Evolutionary conservation across 1,139 yeast genomes (phyloP), one percentile per base, ranked within the genome.

Genomic region (Martiniozyma asiatica): DNA sequence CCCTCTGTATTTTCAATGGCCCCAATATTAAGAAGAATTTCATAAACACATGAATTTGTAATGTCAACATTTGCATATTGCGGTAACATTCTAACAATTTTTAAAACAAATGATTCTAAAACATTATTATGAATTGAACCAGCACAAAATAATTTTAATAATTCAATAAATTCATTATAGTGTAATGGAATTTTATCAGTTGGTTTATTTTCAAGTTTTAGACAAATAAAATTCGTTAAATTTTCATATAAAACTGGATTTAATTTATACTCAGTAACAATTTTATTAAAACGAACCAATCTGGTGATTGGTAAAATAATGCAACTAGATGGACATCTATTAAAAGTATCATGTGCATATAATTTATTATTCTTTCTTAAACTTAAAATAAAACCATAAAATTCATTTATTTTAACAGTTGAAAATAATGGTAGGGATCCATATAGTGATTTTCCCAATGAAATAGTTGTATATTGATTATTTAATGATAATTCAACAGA

Each of bases 121-220:
- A 55, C 57, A 25, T 65, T 62, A 40, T 66, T 60, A 7, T 51
- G 42, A 23, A 67, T 44, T 29, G 70, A 68, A 0, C 69, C 73
- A 11, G 64, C 59, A 9, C 67, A 58, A 41, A 65, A 73, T 25
- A 65, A 64, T 36, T 62, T 66, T 35, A 73, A 46, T 32, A 73
- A 42, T 15, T 48, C 55, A 10, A 72, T 47, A 3, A 64, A 50
- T 2, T 55, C 57, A 0, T 49, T 41, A 35, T 57, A 63, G 32
- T 45, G 38, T n/a, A 31, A 32, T 2, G 65, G 62, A 14, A 30
- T 24, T 15, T 23, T 34, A 14, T 2, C 1, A n/a, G 3, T 12
- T 19, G 7, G 8, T 16, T 11, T 26, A 20, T 25, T 16, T 2
- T 34, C 15, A 3, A 32, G 17, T 12, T 30, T 29, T 8, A 7